phyloP scores from a whole-genome alignment of 2,329 filamentous ascomycete species.

The Fusarium dimerum region DNA sequence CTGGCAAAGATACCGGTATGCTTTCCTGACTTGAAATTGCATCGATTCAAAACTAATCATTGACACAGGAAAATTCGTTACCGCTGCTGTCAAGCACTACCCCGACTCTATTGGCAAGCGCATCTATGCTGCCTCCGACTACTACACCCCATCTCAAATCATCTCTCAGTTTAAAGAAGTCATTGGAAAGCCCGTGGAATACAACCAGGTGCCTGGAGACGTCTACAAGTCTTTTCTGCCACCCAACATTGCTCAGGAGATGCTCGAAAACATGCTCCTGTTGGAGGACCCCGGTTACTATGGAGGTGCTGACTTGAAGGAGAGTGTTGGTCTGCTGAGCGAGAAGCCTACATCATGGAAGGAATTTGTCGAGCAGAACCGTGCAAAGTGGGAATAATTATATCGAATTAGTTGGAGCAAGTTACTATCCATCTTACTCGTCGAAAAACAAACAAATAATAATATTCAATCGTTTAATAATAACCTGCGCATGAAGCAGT shows the following conservation, averaged over 20 bases:
- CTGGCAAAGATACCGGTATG: conserved; percentile 42
- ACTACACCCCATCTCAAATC: conserved; percentile 35
- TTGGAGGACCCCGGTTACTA: conserved; percentile 46
- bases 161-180: conserved; percentile 38
- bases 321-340: conserved; percentile 35
- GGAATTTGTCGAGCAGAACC: conserved; percentile 37
- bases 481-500: too few species aligned
- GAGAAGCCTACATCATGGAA: conserved; percentile 41
- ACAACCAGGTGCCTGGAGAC: conserved; percentile 34
- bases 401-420: not conserved
- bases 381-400: conserved; percentile 27
- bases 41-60: not conserved
- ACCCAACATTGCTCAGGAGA: conserved; percentile 32
- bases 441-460: too few species aligned
- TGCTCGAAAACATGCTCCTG: conserved; percentile 45
- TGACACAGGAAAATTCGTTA: conserved; percentile 35
- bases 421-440: not conserved
- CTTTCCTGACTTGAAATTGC: not conserved
- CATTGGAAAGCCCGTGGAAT: conserved; percentile 35
- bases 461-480: too few species aligned
- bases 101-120: conserved; percentile 31
- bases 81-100: conserved; percentile 35
- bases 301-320: conserved; percentile 34
- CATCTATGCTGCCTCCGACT: conserved; percentile 39
- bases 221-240: conserved; percentile 38